Base-by-base conservation (phyloP, 1,139 yeast genomes). In the Groenewaldozyma sp. region DNA sequence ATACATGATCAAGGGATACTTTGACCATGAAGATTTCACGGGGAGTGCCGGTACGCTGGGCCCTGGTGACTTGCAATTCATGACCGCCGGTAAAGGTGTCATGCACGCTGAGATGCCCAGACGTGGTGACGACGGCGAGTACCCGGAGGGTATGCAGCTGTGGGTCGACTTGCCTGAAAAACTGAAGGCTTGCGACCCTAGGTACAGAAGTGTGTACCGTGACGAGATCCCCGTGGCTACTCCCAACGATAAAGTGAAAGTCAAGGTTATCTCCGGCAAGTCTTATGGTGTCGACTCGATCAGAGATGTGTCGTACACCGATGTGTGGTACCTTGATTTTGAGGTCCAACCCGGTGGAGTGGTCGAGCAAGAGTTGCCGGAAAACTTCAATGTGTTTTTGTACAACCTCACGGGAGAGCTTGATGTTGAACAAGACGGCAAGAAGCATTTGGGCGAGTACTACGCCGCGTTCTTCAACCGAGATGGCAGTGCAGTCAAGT, bases 81-180 rank as follows among this genome's bases (percentile, higher is more conserved):
- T 87, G 94, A 87, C 95, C 42, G 95, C 95, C 6, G 95, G 96
- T 42, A 74, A 71, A 50, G 96, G 95, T 40, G 76, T 86, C 34
- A 86, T 83, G 29, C 95, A 86, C 55, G 74, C 87, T 4, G 94
- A 83, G 55, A 82, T 83, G 76, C 95, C 95, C n/a, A 74, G 82
- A 26, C 68, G 70, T 31, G 70, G 69, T 49, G 68, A 68, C 6
- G 76, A 75, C 48, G 53, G 50, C 3, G 47, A 40, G 14, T 31
- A 35, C 16, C 76, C 78, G 28, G 72, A 67, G 31, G 95, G 95
- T 38, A 68, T 87, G 68, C 95, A 87, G 60, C 64, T 88, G 39
- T 87, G 96, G 96, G 95, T 87, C 37, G 95, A 86, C 56, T 70
- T 86, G 46, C 95, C 95, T 4, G 73, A 69, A 40, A 64, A 73